phyloP scores from a whole-genome alignment of 1,284 basidiomycete genomes.

The Pisolithus thermaeus region DNA sequence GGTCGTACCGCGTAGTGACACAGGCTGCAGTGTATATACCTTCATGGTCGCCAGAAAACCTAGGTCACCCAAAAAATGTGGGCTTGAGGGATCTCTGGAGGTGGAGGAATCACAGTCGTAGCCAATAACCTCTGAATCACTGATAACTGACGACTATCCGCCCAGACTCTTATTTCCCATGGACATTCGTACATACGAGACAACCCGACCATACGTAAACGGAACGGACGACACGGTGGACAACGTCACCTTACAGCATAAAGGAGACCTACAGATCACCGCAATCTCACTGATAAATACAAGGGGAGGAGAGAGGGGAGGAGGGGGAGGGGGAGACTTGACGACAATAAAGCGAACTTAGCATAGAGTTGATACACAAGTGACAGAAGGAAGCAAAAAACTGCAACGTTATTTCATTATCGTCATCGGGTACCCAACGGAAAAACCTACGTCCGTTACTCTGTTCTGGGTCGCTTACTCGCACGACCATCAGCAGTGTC shows the following conservation, averaged over 20 bases:
- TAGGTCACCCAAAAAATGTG: no score
- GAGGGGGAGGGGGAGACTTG: no score
- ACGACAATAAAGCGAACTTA: background rate
- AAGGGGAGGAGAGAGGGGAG: background rate
- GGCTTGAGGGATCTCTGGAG: no score
- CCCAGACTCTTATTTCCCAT: no score
- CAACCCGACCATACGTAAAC: background rate
- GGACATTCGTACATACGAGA: no score
- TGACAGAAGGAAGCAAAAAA: background rate
- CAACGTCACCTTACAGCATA: background rate
- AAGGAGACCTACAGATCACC: background rate
- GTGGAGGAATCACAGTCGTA: no score
- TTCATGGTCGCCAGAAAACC: no score
- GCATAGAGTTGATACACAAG: background rate
- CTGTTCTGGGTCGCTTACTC: conserved; percentile 17
- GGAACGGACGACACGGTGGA: background rate
- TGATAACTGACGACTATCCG: no score
- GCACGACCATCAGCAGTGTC: conserved; percentile 19
- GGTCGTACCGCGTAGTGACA: no score
- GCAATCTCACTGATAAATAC: background rate
- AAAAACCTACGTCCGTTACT: background rate
- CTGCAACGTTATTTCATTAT: no score
- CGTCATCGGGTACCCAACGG: background rate
- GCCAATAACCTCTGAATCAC: no score
- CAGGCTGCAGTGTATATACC: no score